phyloP scores from a whole-genome alignment of 176 grass and related monocot species.

The Hyparrhenia diplandra region DNA sequence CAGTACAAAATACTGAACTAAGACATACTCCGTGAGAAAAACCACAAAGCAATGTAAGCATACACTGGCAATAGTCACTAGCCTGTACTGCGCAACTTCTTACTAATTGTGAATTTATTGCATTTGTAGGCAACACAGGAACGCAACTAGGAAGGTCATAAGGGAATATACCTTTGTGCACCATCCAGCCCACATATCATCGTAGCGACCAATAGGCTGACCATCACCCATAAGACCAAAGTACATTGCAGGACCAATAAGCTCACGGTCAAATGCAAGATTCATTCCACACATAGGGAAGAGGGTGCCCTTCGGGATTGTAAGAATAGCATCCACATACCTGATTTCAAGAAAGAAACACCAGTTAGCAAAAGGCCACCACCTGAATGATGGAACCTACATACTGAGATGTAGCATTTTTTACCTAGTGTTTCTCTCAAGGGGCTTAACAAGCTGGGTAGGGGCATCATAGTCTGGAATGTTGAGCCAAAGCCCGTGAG shows the following conservation, averaged over 20 bases:
- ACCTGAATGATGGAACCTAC: neutral
- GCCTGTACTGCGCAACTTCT: neutral
- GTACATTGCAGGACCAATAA: constrained; percentile 82
- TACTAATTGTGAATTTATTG: neutral
- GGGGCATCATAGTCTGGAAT: constrained; percentile 76
- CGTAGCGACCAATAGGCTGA: constrained; percentile 72
- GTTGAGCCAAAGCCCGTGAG: constrained; percentile 75
- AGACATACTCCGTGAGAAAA: neutral
- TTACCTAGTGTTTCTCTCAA: constrained; percentile 56
- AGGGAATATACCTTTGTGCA: constrained; percentile 49
- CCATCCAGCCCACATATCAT: constrained; percentile 84
- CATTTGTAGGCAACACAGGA: neutral
- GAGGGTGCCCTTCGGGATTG: constrained; percentile 62
- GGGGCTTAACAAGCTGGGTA: constrained; percentile 72
- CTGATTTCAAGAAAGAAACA: constrained; percentile 32
- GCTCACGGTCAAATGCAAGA: constrained; percentile 68
- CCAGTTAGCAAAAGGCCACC: neutral
- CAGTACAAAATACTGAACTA: neutral
- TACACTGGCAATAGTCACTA: neutral
- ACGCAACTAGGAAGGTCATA: neutral
- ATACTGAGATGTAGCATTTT: neutral
- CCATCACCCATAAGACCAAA: constrained; percentile 77
- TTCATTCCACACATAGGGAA: constrained; percentile 87
- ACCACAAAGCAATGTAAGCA: neutral
- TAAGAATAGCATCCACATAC: constrained; percentile 70